Evolutionary conservation across 1,284 basidiomycete species (phyloP).

Genomic region (Rhodotorula sp.): DNA sequence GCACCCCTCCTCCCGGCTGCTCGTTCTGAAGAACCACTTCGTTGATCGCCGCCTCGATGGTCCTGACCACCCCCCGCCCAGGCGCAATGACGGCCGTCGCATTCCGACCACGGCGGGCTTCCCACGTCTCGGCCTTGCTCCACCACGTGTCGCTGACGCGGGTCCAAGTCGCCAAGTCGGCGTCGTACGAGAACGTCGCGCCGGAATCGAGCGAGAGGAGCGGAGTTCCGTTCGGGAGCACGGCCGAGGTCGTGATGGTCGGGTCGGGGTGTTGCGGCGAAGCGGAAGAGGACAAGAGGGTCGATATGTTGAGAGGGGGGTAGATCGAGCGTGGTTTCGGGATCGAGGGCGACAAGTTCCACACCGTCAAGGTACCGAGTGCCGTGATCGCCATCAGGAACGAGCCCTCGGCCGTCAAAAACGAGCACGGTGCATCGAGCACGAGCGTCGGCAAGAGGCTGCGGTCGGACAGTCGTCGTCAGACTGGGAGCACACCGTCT

Average conservation of each 20-base stretch:
- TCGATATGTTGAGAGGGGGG: conserved; percentile 61
- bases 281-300: conserved; percentile 61
- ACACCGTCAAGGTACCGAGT: conserved; percentile 66
- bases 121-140: conserved; percentile 74
- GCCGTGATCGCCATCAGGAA: conserved; percentile 70
- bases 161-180: conserved; percentile 63
- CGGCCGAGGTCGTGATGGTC: conserved; percentile 58
- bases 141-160: conserved; percentile 76
- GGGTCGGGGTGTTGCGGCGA: conserved; percentile 46
- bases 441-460: conserved; percentile 71
- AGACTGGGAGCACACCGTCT: neutral
- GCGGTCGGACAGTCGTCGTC: neutral
- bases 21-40: conserved; percentile 36
- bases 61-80: conserved; percentile 36
- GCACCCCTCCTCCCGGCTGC: conserved; percentile 15
- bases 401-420: conserved; percentile 62
- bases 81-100: conserved; percentile 11
- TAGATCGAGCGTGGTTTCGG: conserved; percentile 56
- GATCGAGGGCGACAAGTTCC: conserved; percentile 56
- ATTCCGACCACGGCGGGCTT: conserved; percentile 57
- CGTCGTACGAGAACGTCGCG: conserved; percentile 71
- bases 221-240: conserved; percentile 74
- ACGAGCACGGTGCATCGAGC: conserved; percentile 67
- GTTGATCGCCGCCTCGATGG: conserved; percentile 45
- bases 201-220: conserved; percentile 72